Conservation (phyloP, 202 grass and related monocot genomes). For the Digitaria exilis region DNA sequence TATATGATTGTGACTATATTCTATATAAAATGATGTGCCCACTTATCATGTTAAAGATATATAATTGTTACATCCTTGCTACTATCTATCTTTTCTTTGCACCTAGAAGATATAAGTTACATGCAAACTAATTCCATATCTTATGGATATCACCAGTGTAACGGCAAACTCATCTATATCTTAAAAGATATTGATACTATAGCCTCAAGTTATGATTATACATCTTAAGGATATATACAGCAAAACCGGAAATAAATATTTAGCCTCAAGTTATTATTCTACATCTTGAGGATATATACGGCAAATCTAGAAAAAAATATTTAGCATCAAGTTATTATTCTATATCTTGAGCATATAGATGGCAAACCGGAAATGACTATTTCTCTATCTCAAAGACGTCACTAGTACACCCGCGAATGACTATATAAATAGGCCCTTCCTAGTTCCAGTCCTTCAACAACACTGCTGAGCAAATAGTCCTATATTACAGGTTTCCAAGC, state of each 20-base stretch:
- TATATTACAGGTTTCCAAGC: neutral
- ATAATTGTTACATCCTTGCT: neutral
- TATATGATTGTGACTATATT: neutral
- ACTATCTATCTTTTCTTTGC: neutral
- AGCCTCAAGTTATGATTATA: neutral
- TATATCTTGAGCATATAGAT: neutral
- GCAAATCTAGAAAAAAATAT: neutral
- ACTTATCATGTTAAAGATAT: neutral
- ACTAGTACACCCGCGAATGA: neutral
- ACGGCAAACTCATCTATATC: neutral
- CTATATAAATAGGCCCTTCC: neutral
- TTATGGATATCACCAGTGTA: neutral
- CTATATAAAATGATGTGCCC: neutral
- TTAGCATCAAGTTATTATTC: neutral
- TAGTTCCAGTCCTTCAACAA: neutral
- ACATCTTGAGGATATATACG: neutral
- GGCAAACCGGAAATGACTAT: neutral
- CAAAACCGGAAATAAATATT: neutral
- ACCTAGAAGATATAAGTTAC: neutral
- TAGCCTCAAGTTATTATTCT: neutral
- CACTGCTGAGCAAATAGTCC: neutral
- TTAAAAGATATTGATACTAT: neutral
- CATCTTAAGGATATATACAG: neutral
- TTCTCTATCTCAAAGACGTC: neutral
- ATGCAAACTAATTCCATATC: neutral